Conservation (phyloP, 1,139 yeast species). For the Pneumocystis carinii region DNA sequence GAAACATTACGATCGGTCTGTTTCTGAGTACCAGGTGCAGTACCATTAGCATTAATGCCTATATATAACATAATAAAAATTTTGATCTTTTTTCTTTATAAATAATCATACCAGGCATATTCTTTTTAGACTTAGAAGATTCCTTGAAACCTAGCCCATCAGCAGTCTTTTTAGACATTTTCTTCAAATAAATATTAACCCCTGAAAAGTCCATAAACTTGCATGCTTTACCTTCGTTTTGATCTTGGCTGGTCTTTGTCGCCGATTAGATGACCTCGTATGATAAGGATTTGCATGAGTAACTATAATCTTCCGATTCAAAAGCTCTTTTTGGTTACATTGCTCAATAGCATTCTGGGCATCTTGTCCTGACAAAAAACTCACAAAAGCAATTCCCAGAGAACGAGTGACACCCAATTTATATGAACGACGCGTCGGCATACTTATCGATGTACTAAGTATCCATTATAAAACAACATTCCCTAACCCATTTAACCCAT, state of each 20-base stretch:
- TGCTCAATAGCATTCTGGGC: slow-evolving; percentile 72
- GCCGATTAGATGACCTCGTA: neutral
- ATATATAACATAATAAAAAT: neutral
- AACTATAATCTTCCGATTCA: neutral
- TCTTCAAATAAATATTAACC: neutral
- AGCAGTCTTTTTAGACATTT: neutral
- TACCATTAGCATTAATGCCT: neutral
- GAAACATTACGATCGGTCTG: slow-evolving; percentile 16
- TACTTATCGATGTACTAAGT: neutral
- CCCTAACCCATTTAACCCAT: neutral
- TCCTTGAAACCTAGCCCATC: neutral
- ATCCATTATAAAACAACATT: neutral
- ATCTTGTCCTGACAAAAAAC: slow-evolving; percentile 70
- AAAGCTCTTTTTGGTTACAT: neutral
- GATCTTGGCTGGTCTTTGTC: neutral
- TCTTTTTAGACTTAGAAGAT: neutral
- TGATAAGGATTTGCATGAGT: neutral
- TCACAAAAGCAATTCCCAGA: slow-evolving; percentile 71
- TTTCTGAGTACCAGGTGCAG: slow-evolving; percentile 26
- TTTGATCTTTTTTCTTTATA: neutral
- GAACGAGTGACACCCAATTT: neutral
- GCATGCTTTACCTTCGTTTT: neutral
- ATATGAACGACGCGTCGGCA: neutral
- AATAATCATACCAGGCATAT: neutral
- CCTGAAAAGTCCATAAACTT: neutral